phyloP scores from a whole-genome alignment of 2,329 filamentous ascomycete species.

The Colletotrichum shisoi region DNA sequence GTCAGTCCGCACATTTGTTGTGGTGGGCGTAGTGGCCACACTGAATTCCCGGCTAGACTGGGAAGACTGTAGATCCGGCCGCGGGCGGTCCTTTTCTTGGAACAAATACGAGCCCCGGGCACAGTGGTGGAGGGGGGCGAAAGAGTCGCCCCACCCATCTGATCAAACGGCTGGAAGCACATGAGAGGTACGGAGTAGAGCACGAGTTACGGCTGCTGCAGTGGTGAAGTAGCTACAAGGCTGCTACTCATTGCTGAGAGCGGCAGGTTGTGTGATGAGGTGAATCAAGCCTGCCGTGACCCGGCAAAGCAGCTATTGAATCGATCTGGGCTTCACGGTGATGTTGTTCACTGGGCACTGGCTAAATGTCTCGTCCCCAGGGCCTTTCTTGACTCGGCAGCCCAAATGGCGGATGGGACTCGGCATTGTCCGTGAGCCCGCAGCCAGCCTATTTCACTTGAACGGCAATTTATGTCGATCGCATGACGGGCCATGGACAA shows the following conservation, averaged over 20 bases:
- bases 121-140: conserved; percentile 8
- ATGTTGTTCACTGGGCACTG: neutral
- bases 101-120: conserved; percentile 34
- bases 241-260: conserved; percentile 10
- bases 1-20: conserved; percentile 16
- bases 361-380: no score
- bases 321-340: neutral
- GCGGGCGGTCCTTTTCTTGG: conserved; percentile 36
- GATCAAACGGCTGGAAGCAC: conserved; percentile 20
- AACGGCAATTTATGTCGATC: neutral
- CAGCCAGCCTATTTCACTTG: neutral
- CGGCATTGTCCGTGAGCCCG: neutral
- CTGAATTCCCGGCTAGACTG: conserved; percentile 5
- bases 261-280: conserved; percentile 7
- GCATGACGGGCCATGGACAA: neutral
- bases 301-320: conserved; percentile 5
- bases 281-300: neutral
- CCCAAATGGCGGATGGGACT: neutral
- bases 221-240: neutral
- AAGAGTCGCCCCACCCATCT: conserved; percentile 28
- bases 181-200: neutral
- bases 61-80: conserved; percentile 32
- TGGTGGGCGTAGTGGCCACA: conserved; percentile 7
- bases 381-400: no score
- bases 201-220: neutral